phyloP scores from a whole-genome alignment of 2,329 filamentous ascomycete species.

The Aspergillus oerlinghausenensis region DNA sequence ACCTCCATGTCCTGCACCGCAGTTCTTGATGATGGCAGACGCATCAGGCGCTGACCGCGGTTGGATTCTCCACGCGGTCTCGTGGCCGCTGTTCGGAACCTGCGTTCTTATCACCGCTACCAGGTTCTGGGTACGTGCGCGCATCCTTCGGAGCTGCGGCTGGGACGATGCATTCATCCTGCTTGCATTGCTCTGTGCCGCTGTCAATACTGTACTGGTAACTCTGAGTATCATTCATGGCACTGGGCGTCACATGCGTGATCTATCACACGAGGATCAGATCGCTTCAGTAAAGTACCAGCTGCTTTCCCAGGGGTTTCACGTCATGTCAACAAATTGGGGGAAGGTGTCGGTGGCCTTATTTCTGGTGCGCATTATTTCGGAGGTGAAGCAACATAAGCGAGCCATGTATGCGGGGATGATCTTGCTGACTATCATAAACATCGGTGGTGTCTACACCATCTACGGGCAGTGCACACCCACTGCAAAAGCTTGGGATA shows the following conservation, averaged over 20 bases:
- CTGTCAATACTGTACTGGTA: conserved; percentile 4
- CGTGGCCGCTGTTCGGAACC: conserved; percentile 6
- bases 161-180: conserved; percentile 11
- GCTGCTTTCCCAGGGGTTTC: conserved; percentile 10
- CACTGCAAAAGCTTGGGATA: conserved; percentile 1
- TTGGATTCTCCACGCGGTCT: conserved; percentile 10
- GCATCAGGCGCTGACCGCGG: conserved; percentile 1
- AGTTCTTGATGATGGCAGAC: background rate
- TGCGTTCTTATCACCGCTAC: background rate
- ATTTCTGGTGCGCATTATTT: conserved; percentile 11
- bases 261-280: background rate
- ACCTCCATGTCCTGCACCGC: background rate
- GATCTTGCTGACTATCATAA: conserved; percentile 1
- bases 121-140: conserved; percentile 6
- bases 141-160: conserved; percentile 6
- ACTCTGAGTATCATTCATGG: conserved; percentile 2
- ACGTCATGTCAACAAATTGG: conserved; percentile 13
- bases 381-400: conserved; percentile 6
- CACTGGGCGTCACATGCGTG: conserved; percentile 5
- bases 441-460: conserved; percentile 2
- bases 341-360: conserved; percentile 12
- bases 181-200: conserved; percentile 4
- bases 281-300: conserved; percentile 6
- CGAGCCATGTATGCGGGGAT: conserved; percentile 5
- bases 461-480: conserved; percentile 12